Conservation (phyloP, 179 eudicot species). For the Silene vulgaris region DNA sequence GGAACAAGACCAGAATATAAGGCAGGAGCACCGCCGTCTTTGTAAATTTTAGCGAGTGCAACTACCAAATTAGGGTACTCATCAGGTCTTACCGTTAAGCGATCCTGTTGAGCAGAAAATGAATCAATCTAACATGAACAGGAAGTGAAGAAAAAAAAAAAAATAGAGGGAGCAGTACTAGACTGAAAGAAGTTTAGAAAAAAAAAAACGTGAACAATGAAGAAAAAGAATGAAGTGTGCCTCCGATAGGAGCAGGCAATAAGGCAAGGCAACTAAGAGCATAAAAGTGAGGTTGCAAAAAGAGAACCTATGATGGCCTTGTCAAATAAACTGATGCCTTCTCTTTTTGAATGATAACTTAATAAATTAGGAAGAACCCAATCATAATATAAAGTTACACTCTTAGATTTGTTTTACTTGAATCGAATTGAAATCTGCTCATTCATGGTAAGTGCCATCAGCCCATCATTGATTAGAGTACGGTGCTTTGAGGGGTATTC, state of each 20-base stretch:
- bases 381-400: neutral
- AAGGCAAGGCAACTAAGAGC: too few species aligned
- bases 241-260: too few species aligned
- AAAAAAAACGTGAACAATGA: too few species aligned
- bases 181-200: too few species aligned
- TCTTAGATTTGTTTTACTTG: too few species aligned
- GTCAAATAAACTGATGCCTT: neutral
- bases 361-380: neutral
- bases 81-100: constrained; percentile 83
- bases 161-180: too few species aligned
- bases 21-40: constrained; percentile 61
- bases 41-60: constrained; percentile 68
- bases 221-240: too few species aligned
- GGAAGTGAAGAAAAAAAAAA: neutral
- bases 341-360: neutral
- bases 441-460: neutral
- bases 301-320: neutral
- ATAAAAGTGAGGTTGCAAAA: too few species aligned
- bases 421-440: neutral
- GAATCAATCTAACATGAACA: constrained; percentile 7
- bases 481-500: neutral
- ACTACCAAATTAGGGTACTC: constrained; percentile 61
- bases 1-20: constrained; percentile 83
- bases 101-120: constrained; percentile 53
- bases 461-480: neutral